These are phyloP conservation scores for Globisporangium lucens DNA, from an alignment of 352 stramenopile genomes.

Conservation along the genomic window DNA sequence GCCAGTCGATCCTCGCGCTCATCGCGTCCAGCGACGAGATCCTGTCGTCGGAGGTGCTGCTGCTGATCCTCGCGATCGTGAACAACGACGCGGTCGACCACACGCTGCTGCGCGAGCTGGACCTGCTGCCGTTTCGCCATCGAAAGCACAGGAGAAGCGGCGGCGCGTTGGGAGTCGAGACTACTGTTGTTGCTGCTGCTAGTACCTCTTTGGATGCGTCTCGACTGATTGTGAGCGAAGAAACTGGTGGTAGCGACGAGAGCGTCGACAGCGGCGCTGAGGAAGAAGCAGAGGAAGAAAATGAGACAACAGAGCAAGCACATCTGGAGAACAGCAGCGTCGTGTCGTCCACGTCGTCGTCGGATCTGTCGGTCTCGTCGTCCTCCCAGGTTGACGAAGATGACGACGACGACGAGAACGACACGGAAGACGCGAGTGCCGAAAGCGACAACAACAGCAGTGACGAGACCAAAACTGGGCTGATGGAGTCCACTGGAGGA, in stretches of 20 bases:
- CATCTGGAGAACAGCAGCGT: slow-evolving; percentile 17
- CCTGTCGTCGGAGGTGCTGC: slow-evolving; percentile 52
- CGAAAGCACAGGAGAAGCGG: slow-evolving; percentile 24
- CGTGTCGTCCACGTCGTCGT: slow-evolving; percentile 25
- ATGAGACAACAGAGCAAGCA: background rate
- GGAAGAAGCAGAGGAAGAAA: background rate
- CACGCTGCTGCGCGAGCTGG: slow-evolving; percentile 55
- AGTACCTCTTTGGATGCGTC: background rate
- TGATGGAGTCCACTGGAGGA: background rate
- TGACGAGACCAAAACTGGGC: slow-evolving; percentile 1
- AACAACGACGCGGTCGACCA: slow-evolving; percentile 66
- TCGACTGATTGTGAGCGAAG: slow-evolving; percentile 16
- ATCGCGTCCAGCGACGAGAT: slow-evolving; percentile 61
- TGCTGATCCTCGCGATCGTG: slow-evolving; percentile 59
- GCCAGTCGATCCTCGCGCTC: slow-evolving; percentile 57
- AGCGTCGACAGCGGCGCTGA: background rate
- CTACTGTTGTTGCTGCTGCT: background rate
- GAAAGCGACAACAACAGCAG: background rate
- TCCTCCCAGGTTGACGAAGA: slow-evolving; percentile 15
- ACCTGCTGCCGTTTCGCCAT: slow-evolving; percentile 53
- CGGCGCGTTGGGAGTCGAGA: background rate
- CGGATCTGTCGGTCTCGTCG: slow-evolving; percentile 18
- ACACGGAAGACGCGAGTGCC: background rate
- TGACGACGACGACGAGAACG: slow-evolving; percentile 6
- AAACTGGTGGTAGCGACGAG: slow-evolving; percentile 11